Conservation (phyloP, 768 basidiomycete genomes). For the Pleurotus cornucopiae region DNA sequence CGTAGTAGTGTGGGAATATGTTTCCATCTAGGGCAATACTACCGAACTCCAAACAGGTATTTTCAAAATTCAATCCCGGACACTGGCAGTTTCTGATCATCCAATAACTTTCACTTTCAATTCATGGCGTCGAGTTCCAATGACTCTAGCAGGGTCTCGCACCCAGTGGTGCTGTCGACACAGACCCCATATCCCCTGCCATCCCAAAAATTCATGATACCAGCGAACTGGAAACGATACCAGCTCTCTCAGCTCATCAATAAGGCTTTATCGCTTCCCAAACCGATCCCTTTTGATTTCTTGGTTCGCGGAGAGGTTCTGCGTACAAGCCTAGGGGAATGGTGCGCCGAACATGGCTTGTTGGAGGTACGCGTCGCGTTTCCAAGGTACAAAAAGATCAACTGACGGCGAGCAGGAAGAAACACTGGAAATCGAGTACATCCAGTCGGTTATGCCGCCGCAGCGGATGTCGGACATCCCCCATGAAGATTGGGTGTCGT, state of each 20-base stretch:
- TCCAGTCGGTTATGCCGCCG: slow-evolving; percentile 85
- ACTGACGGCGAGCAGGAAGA: slow-evolving; percentile 55
- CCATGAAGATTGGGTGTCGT: slow-evolving; percentile 94
- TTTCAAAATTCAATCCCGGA: too few species aligned
- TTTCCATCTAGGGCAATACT: too few species aligned
- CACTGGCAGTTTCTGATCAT: too few species aligned
- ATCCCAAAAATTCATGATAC: slow-evolving; percentile 89
- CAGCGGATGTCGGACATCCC: slow-evolving; percentile 74
- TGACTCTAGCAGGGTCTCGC: slow-evolving; percentile 23
- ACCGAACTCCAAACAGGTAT: too few species aligned
- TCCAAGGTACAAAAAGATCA: background rate
- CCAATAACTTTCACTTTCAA: too few species aligned
- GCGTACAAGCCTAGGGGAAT: slow-evolving; percentile 64
- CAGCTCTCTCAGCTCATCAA: slow-evolving; percentile 97
- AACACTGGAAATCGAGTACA: slow-evolving; percentile 88
- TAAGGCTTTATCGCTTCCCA: slow-evolving; percentile 74
- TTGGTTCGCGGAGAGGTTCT: slow-evolving; percentile 81
- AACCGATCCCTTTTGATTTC: slow-evolving; percentile 91
- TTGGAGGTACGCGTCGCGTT: slow-evolving; percentile 53
- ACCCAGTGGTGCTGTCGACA: slow-evolving; percentile 71
- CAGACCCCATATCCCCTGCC: slow-evolving; percentile 72
- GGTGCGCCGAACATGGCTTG: slow-evolving; percentile 65
- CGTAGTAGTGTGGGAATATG: too few species aligned
- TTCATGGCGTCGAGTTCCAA: background rate
- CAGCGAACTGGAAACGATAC: slow-evolving; percentile 86